Conservation (phyloP, 169 alveolate genomes). For the Cryptosporidium ryanae region DNA sequence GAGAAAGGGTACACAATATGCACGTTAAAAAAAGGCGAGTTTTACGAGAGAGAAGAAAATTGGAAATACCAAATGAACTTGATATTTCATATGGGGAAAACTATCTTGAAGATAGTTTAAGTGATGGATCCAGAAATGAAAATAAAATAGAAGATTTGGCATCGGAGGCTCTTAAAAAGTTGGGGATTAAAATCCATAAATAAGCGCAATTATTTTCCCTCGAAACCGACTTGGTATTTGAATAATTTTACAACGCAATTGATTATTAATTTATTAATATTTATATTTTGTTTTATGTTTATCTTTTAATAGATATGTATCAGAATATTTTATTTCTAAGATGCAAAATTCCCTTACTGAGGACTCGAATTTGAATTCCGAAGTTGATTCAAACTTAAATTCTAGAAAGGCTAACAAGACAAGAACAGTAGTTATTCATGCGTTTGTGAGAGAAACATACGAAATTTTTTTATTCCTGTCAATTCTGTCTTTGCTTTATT, state of each 20-base stretch:
- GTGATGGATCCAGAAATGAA: neutral
- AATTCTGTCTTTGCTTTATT: constrained; percentile 49
- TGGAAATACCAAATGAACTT: neutral
- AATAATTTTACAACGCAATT: neutral
- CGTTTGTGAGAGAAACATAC: constrained; percentile 62
- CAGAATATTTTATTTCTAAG: neutral
- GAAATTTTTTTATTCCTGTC: constrained; percentile 60
- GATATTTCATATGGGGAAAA: neutral
- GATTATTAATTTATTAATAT: neutral
- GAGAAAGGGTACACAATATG: constrained; percentile 57
- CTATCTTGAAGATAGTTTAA: neutral
- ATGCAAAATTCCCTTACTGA: constrained; percentile 56
- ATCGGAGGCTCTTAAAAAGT: constrained; percentile 64
- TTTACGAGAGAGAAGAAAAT: constrained; percentile 10
- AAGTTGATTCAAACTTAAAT: constrained; percentile 28
- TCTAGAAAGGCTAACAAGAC: constrained; percentile 25
- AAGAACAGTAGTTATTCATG: constrained; percentile 55
- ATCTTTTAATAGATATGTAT: neutral
- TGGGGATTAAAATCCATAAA: constrained; percentile 24
- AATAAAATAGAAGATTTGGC: constrained; percentile 34
- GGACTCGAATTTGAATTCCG: neutral
- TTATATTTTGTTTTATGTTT: neutral
- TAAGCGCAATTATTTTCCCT: constrained; percentile 51
- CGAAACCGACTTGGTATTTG: neutral
- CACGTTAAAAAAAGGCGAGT: constrained; percentile 34